Percentiles rank a stretch among this genome's conserved stretches.
Evolutionary conservation across 2,329 filamentous ascomycete species (phyloP).

Genomic region (Penicillium sp.): DNA sequence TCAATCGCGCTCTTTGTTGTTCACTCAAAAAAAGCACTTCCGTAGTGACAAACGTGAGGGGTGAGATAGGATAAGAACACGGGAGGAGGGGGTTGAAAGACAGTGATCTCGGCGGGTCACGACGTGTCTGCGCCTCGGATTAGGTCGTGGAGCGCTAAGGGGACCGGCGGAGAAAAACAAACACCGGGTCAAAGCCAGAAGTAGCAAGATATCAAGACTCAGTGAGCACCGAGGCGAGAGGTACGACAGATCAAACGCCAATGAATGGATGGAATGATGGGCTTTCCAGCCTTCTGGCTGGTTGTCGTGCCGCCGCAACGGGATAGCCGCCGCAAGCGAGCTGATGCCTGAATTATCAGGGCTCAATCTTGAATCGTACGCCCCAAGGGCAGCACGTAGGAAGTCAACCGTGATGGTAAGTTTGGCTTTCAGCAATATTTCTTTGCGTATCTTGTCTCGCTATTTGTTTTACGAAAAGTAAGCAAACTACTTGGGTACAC

Average conservation of each 20-base stretch:
- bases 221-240: conserved; percentile 13
- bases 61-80: conserved; percentile 19
- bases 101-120: conserved; percentile 25
- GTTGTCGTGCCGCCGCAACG: conserved; percentile 40
- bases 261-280: conserved; percentile 34
- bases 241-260: conserved; percentile 19
- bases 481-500: background rate
- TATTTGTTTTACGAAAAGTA: background rate
- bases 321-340: conserved; percentile 44
- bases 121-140: conserved; percentile 18
- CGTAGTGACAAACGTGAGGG: conserved; percentile 15
- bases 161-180: conserved; percentile 11
- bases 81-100: conserved; percentile 25
- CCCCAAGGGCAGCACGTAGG: background rate
- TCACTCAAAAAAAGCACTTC: conserved; percentile 1
- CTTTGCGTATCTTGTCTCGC: background rate
- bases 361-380: background rate
- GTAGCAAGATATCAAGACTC: conserved; percentile 13
- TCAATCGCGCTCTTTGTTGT: conserved; percentile 16
- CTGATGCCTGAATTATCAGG: conserved; percentile 23
- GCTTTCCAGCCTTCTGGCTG: conserved; percentile 39
- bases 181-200: conserved; percentile 7
- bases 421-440: background rate
- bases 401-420: background rate
- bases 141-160: conserved; percentile 11